phyloP scores from a whole-genome alignment of 805 yeast species.

The Candida pseudofarinosa region DNA sequence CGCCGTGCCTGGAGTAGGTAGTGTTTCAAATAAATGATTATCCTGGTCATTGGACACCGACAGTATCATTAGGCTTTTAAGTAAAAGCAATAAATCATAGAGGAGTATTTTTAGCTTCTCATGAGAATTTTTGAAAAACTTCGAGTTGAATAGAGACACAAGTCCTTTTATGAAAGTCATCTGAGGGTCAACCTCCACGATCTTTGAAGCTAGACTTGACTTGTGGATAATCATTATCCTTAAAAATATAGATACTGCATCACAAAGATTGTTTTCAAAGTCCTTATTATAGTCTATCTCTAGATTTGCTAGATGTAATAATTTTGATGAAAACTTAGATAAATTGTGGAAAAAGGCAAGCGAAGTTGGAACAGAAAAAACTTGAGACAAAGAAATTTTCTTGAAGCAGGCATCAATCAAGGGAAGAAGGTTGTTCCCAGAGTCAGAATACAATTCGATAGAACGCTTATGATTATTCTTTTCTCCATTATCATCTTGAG shows the following conservation, averaged over 20 bases:
- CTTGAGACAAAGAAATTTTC: conserved; percentile 39
- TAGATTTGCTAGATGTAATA: conserved; percentile 15
- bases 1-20: neutral
- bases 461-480: neutral
- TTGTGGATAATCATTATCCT: conserved; percentile 59
- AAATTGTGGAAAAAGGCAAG: conserved; percentile 19
- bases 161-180: conserved; percentile 47
- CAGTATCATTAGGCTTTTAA: conserved; percentile 39
- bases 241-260: conserved; percentile 45
- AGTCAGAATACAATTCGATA: conserved; percentile 2
- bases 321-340: conserved; percentile 16
- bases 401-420: conserved; percentile 42
- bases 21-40: conserved; percentile 4
- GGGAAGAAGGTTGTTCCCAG: conserved; percentile 27
- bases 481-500: conserved; percentile 2
- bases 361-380: conserved; percentile 18
- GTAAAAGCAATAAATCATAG: conserved; percentile 54
- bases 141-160: conserved; percentile 42
- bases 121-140: conserved; percentile 31
- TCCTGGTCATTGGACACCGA: conserved; percentile 8
- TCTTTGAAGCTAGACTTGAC: conserved; percentile 42
- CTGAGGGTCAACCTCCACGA: conserved; percentile 37
- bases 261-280: conserved; percentile 10
- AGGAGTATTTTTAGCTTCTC: conserved; percentile 52
- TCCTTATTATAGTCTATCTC: conserved; percentile 4